phyloP scores from a whole-genome alignment of 129 eudicot genomes.

The Logfia minima region DNA sequence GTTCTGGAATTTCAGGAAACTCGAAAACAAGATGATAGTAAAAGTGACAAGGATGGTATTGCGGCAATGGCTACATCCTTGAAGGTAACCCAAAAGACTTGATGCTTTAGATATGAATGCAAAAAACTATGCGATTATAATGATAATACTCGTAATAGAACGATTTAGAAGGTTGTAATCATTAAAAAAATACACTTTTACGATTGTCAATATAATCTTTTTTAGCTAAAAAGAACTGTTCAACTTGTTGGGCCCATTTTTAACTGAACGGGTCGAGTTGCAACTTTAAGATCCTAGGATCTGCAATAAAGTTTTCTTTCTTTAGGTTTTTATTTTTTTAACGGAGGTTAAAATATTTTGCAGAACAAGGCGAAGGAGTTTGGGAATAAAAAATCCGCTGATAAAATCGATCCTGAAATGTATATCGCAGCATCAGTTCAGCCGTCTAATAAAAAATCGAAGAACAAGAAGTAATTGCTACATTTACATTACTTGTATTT shows the following conservation, averaged over 20 bases:
- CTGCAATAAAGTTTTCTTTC: not conserved
- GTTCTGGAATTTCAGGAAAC: constrained; percentile 51
- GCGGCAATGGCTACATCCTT: constrained; percentile 56
- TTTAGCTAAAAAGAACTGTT: too few relatives aligned
- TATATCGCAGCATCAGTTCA: constrained; percentile 58
- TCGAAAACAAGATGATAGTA: constrained; percentile 24
- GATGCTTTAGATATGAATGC: not conserved
- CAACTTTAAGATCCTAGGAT: not conserved
- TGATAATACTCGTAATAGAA: too few relatives aligned
- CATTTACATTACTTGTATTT: not conserved
- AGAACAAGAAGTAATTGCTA: constrained; percentile 19
- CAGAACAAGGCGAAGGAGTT: constrained; percentile 86
- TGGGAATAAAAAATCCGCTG: constrained; percentile 47
- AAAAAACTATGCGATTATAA: too few relatives aligned
- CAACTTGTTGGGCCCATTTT: not conserved
- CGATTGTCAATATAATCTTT: too few relatives aligned
- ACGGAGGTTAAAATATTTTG: not conserved
- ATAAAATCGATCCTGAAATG: constrained; percentile 52
- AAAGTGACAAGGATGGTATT: constrained; percentile 48
- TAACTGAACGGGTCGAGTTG: not conserved
- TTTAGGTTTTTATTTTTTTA: not conserved
- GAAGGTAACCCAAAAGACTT: constrained; percentile 51
- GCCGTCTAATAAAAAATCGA: constrained; percentile 43
- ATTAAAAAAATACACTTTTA: too few relatives aligned
- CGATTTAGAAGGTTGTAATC: too few relatives aligned